A percentile compares a stretch with the other conserved stretches of the same genome.
phyloP scores from a whole-genome alignment of 2,329 filamentous ascomycete species.

The Emergomyces africanus region DNA sequence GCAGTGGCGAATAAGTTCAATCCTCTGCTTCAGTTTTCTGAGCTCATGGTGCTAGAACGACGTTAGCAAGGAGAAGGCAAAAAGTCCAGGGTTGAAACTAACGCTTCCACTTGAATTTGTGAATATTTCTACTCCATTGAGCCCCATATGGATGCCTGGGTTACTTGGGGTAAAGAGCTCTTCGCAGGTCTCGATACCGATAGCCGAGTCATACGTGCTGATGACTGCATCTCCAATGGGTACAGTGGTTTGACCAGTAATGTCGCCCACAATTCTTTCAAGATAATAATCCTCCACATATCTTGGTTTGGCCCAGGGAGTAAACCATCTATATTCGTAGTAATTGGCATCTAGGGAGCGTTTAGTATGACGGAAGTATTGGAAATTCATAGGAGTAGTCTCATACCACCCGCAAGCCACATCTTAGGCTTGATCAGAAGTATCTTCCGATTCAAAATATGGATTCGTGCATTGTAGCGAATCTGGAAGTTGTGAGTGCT shows the following conservation, averaged over 20 bases:
- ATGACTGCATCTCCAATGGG: constrained; percentile 56
- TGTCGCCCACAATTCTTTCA: constrained; percentile 42
- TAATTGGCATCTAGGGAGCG: constrained; percentile 4
- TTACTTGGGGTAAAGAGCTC: constrained; percentile 46
- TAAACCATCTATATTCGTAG: constrained; percentile 47
- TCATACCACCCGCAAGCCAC: constrained; percentile 54
- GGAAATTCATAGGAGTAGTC: constrained; percentile 33
- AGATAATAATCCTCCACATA: constrained; percentile 49
- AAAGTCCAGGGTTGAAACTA: background rate
- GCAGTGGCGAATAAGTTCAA: constrained; percentile 2
- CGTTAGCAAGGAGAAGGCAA: background rate
- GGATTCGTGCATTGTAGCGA: constrained; percentile 52
- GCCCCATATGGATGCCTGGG: constrained; percentile 44
- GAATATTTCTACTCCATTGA: constrained; percentile 58
- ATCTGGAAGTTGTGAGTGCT: constrained; percentile 42
- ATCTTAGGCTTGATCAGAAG: constrained; percentile 55
- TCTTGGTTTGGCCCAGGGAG: constrained; percentile 44
- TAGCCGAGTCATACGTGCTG: constrained; percentile 39
- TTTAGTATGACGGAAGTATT: background rate
- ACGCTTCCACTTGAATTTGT: constrained; percentile 44
- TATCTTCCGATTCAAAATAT: constrained; percentile 51
- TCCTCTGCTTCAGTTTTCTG: constrained; percentile 49
- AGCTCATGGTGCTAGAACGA: constrained; percentile 46
- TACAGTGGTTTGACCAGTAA: constrained; percentile 43
- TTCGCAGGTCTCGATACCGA: constrained; percentile 31